A percentile compares a stretch with the other conserved stretches of the same genome.
Evolutionary conservation across 1,284 basidiomycete species (phyloP).

Genomic region (Papiliotrema flavescens): DNA sequence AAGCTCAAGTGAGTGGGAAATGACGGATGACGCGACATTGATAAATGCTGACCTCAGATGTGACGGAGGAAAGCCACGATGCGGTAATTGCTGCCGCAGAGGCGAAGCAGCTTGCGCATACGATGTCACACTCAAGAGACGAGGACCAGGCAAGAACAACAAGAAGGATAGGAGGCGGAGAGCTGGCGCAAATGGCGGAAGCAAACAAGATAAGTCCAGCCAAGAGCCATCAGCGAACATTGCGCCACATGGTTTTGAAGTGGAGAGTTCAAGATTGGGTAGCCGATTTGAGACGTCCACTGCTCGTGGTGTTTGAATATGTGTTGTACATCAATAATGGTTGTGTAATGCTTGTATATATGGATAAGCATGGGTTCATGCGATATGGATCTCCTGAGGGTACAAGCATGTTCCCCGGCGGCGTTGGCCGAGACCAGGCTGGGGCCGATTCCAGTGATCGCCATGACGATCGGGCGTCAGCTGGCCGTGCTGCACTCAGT

Average conservation of each 20-base stretch:
- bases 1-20: conserved; percentile 26
- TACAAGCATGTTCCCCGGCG: no score
- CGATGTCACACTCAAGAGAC: conserved; percentile 16
- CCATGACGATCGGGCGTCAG: no score
- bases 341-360: no score
- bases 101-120: conserved; percentile 20
- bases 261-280: background rate
- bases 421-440: no score
- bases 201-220: background rate
- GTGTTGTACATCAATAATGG: no score
- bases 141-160: conserved; percentile 25
- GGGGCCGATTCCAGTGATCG: no score
- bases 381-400: no score
- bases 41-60: conserved; percentile 15
- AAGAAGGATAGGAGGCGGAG: conserved; percentile 11
- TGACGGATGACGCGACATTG: background rate
- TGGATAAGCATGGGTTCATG: no score
- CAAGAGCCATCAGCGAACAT: background rate
- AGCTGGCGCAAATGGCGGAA: background rate
- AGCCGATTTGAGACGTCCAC: conserved; percentile 12
- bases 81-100: conserved; percentile 19
- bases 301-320: background rate
- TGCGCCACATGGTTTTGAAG: background rate
- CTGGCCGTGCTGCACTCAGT: no score
- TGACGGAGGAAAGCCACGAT: conserved; percentile 24